Evolutionary conservation across 768 basidiomycete species (phyloP).

Genomic region (Lentinus tigrinus): DNA sequence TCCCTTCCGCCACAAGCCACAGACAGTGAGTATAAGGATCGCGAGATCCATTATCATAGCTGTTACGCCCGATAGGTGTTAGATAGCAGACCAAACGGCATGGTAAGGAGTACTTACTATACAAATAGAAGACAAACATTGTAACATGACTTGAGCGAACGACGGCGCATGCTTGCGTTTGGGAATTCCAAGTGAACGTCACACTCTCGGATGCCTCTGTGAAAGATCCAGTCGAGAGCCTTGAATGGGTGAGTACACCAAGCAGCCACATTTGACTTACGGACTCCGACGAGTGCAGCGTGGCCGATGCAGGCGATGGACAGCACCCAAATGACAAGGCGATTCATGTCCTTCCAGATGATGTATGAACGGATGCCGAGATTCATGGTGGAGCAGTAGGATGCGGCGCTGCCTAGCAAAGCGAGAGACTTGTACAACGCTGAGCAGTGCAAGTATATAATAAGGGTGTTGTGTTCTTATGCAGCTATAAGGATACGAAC

Average conservation of each 20-base stretch:
- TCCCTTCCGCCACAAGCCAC: conserved; percentile 4
- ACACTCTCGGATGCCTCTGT: conserved; percentile 8
- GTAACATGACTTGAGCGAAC: conserved; percentile 3
- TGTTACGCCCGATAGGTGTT: neutral
- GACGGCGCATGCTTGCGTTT: neutral
- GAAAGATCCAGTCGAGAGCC: too few relatives aligned
- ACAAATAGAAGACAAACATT: conserved; percentile 15
- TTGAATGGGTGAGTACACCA: neutral
- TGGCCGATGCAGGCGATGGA: conserved; percentile 2
- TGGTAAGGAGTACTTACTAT: conserved; percentile 1
- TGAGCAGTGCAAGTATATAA: neutral
- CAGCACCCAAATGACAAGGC: conserved; percentile 1
- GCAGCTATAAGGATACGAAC: neutral
- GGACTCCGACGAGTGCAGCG: conserved; percentile 3
- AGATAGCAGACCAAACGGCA: too few relatives aligned
- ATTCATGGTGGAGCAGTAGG: conserved; percentile 10
- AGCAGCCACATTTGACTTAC: too few relatives aligned
- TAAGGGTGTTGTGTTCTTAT: neutral
- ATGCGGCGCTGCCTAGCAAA: conserved; percentile 7
- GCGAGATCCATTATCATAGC: conserved; percentile 10
- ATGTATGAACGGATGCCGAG: conserved; percentile 10
- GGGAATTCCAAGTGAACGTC: neutral
- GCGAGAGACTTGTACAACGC: neutral
- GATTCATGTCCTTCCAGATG: conserved; percentile 14
- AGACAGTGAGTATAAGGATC: conserved; percentile 7